Conservation (phyloP, 225 moss, liverwort and hornwort genomes). For the Pseudisothecium myosuroides region DNA sequence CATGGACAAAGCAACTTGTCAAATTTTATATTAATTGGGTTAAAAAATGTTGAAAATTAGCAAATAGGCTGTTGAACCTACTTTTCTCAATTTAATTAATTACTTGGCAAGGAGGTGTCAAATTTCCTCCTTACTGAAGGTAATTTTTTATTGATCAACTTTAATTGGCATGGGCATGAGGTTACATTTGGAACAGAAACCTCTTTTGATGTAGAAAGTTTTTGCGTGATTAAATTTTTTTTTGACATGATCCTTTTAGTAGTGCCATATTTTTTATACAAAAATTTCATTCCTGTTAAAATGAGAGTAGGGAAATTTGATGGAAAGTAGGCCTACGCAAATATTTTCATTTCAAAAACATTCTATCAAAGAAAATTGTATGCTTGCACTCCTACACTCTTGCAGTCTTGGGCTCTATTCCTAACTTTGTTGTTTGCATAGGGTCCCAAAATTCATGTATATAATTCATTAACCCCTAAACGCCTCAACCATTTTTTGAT, state of each 20-base stretch:
- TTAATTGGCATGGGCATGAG: accelerated
- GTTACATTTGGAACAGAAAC: accelerated
- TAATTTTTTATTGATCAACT: neutral
- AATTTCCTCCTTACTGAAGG: too few relatives aligned
- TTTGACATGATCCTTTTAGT: too few relatives aligned
- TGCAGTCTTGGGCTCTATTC: too few relatives aligned
- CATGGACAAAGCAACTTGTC: neutral
- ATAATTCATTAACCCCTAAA: neutral
- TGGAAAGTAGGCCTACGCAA: neutral
- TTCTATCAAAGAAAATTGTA: too few relatives aligned
- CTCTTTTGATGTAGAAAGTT: neutral
- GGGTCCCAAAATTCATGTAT: neutral
- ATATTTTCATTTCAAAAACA: neutral
- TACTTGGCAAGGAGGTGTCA: neutral
- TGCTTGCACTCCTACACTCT: too few relatives aligned
- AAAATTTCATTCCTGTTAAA: neutral
- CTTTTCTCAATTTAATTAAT: neutral
- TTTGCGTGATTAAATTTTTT: too few relatives aligned
- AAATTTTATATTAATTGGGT: neutral
- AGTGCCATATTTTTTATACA: neutral
- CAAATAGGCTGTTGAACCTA: neutral
- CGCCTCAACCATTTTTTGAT: too few relatives aligned
- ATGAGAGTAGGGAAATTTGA: accelerated
- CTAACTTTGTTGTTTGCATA: too few relatives aligned
- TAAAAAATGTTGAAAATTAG: neutral